Base-by-base conservation (phyloP, 106 monocot genomes). In the Dendrobium nobile region DNA sequence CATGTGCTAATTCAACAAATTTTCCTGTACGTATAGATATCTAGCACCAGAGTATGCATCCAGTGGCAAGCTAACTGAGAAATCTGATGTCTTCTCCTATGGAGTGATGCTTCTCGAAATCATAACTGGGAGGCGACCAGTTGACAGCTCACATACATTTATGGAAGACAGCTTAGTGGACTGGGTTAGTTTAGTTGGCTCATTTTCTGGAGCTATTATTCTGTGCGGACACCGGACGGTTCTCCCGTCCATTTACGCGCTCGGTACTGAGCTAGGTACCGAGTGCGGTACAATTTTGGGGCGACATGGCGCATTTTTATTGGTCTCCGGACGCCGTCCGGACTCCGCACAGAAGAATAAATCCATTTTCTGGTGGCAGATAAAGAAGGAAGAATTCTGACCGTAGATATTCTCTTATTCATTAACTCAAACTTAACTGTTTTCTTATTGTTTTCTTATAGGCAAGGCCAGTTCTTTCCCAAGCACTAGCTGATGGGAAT, bases 101-200 rank as follows among this genome's bases (percentile, higher is more conserved):
- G 92, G 88, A 15, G 90, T 92, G 70, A 88, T 92, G 90, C 88
- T 92, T 77, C 81, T 92, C 16, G 92, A 92, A 79, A 48, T 92
- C 37, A 88, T 92, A 67, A 92, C 92, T 5, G 95, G 95, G 43
- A 82, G 83, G 33, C 77, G 95, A 33, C 92, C 95, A 5, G 83
- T 85, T 7, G 92, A 92, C 58, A 84, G 47, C 45, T 64, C 83
- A 16, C 80, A 87, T 56, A 48, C 82, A 5, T 88, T 90, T 83
- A 90, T 89, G 86, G 95, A 95, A 37, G 95, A 95, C 64, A 90
- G 90, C 85, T 80, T 95, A 73, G 87, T 95, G 13, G 95, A 95
- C 17, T 95, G 95, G 95, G 93, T 93, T 61, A 77, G 93, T 78
- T 17, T 78, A 1, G 24, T 75, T 44, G 70, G 4, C 19, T 74